Conservation (phyloP, 345 rosid species). For the Sonneratia caseolaris region DNA sequence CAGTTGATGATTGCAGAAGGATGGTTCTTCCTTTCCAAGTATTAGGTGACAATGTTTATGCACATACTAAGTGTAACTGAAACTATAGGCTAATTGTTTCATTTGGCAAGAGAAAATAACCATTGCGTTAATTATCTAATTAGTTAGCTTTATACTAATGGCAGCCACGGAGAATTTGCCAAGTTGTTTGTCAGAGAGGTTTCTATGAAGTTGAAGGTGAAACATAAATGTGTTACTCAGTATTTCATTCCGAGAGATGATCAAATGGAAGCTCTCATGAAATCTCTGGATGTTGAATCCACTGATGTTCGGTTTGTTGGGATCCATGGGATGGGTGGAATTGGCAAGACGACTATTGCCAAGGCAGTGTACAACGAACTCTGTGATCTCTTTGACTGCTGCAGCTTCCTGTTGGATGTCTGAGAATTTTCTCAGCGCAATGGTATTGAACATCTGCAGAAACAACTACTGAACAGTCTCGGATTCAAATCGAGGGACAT, state of each 20-base stretch:
- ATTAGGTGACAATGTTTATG: too few species aligned
- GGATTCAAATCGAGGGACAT: not conserved
- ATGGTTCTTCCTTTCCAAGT: too few species aligned
- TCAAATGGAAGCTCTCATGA: not conserved
- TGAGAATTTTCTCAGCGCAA: not conserved
- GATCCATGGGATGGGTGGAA: conserved; percentile 5
- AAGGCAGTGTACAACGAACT: not conserved
- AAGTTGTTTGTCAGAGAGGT: not conserved
- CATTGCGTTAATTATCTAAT: too few species aligned
- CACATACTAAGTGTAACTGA: too few species aligned
- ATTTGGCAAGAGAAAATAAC: too few species aligned
- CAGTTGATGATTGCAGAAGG: too few species aligned
- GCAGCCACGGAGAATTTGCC: not conserved
- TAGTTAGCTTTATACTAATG: too few species aligned
- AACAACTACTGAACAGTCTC: not conserved
- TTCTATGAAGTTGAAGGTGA: not conserved
- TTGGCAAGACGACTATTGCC: not conserved
- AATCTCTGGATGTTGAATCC: not conserved
- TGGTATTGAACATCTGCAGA: not conserved
- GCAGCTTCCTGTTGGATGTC: not conserved
- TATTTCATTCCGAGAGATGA: not conserved
- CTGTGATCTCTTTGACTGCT: not conserved
- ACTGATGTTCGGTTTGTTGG: not conserved
- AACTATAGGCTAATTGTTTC: too few species aligned
- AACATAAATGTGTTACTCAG: too few species aligned